Evolutionary conservation across 257 asterid genomes (phyloP), one percentile per base, ranked within the genome.

Genomic region (Gentiana macrophylla): DNA sequence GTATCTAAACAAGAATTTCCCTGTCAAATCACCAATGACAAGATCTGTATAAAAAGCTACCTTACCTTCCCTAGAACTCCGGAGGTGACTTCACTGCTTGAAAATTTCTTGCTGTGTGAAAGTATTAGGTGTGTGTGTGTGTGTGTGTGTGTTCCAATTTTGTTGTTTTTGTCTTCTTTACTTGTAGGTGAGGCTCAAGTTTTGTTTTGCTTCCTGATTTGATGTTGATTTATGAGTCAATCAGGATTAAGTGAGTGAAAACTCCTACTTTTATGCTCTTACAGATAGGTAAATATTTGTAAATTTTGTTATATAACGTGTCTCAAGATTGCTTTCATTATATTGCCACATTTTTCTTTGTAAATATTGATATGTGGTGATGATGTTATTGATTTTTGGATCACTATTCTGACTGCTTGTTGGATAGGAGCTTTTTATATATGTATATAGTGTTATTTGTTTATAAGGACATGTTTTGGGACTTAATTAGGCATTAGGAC

Each of bases 61-160:
- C 44, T 2, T 8, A 41, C 44, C 37, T 2, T 3, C 24, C 12
- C 5, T 41, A 10, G 46, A 41, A 41, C 8, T 7, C 46, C 9
- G 6, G 9, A 10, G 9, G 6, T 5, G 46, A 10, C 46, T 41
- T 41, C 46, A 41, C 2, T 41, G 46, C 46, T 41, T 41, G 46
- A 41, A 41, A 41, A 41, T 41, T 41, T 41, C 1, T 35, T 32
- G 35, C 12, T 9, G 37, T 43, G 48, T 41, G 69, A 32, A 61
- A 41, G 69, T 33, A 36, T 62, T 60, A 46, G 48, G 51, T 49
- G 35, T 37, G 50, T 34, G 4, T 64, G 34, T 15, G 4, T 64
- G 34, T 15, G 24, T 15, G n/a, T 49, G 24, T 24, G 24, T 7
- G 9, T 36, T 43, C 45, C 53, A 57, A 41, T 37, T 64, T 64